phyloP scores from a whole-genome alignment of 2,329 filamentous ascomycete species.

The Graphilbum sp. region DNA sequence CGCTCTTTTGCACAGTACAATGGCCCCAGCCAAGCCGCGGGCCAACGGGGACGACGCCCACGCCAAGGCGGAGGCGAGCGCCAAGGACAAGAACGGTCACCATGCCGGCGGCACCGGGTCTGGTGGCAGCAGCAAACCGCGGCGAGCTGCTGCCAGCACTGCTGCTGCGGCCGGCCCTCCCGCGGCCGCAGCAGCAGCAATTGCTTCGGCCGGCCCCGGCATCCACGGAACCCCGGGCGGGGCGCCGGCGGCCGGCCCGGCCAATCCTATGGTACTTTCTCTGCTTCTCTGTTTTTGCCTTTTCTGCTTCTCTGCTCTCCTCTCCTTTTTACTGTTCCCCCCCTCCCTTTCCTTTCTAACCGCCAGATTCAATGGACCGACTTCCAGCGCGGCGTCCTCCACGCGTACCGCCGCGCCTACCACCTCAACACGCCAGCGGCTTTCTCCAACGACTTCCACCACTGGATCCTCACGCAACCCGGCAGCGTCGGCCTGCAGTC shows the following conservation, averaged over 20 bases:
- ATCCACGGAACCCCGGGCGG: not conserved
- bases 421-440: slow-evolving; percentile 53
- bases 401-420: slow-evolving; percentile 61
- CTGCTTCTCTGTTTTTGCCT: not conserved
- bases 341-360: not conserved
- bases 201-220: slow-evolving; percentile 4
- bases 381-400: slow-evolving; percentile 51
- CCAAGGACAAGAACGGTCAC: slow-evolving; percentile 28
- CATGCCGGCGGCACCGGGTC: slow-evolving; percentile 14
- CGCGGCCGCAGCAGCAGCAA: slow-evolving; percentile 9
- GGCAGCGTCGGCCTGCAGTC: slow-evolving; percentile 53
- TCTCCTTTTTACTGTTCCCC: not conserved
- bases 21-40: slow-evolving; percentile 7
- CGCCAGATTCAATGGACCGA: slow-evolving; percentile 46
- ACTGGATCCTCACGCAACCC: slow-evolving; percentile 43
- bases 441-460: slow-evolving; percentile 47
- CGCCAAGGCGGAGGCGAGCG: slow-evolving; percentile 9
- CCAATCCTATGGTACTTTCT: not conserved
- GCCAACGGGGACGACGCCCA: slow-evolving; percentile 6
- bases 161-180: slow-evolving; percentile 15
- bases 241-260: not conserved
- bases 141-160: slow-evolving; percentile 17
- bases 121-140: slow-evolving; percentile 39
- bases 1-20: not conserved
- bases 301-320: not conserved